phyloP scores from a whole-genome alignment of 495 filamentous ascomycete genomes.

The Xylaria castorea region DNA sequence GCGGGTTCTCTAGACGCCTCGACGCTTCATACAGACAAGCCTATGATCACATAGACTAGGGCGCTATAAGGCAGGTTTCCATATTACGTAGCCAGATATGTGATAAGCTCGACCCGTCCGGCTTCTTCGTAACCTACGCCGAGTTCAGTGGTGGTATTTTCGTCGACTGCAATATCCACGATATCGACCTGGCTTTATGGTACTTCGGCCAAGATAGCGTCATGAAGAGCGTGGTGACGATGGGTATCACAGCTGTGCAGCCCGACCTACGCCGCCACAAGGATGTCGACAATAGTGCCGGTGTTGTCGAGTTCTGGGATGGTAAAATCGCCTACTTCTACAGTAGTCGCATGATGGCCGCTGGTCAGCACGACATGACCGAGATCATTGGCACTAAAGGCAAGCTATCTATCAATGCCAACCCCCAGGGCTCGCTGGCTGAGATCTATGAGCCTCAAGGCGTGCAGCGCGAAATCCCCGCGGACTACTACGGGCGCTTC shows the following conservation, averaged over 20 bases:
- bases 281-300: constrained; percentile 69
- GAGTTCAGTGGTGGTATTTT: constrained; percentile 63
- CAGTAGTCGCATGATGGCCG: constrained; percentile 66
- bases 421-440: constrained; percentile 60
- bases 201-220: constrained; percentile 59
- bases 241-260: constrained; percentile 66
- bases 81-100: constrained; percentile 65
- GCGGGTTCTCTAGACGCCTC: constrained; percentile 62
- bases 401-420: constrained; percentile 63
- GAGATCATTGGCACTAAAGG: constrained; percentile 70
- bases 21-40: constrained; percentile 64
- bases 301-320: constrained; percentile 67
- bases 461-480: constrained; percentile 62
- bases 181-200: constrained; percentile 65
- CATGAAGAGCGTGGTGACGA: constrained; percentile 58
- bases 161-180: constrained; percentile 65
- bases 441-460: constrained; percentile 57
- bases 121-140: constrained; percentile 65
- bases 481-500: constrained; percentile 67
- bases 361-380: constrained; percentile 68
- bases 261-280: constrained; percentile 64
- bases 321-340: constrained; percentile 69
- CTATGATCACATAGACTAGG: constrained; percentile 51
- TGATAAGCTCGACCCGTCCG: constrained; percentile 61
- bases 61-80: constrained; percentile 57